Conservation (phyloP, 2,329 filamentous ascomycete species). For the Aspergillus uvarum region DNA sequence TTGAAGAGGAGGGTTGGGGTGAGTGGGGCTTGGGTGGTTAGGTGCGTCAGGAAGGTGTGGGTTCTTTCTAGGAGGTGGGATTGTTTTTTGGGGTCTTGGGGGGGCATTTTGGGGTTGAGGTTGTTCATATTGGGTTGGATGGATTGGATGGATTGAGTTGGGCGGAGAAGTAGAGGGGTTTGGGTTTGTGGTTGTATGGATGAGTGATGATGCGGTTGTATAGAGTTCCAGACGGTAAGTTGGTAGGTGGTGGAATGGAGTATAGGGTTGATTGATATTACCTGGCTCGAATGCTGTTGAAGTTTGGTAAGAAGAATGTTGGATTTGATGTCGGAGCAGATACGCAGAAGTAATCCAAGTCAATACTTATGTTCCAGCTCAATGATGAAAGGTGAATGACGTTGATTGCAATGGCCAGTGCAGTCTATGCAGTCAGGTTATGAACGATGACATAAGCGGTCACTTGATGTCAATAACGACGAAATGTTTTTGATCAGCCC, state of each 20-base stretch:
- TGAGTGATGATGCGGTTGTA: not conserved
- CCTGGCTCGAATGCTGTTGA: no score
- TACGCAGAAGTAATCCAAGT: no score
- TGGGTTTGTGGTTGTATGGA: not conserved
- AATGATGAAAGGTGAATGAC: not conserved
- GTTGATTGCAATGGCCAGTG: not conserved
- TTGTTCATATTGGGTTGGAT: no score
- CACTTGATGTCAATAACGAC: not conserved
- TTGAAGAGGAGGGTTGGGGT: conserved; percentile 38
- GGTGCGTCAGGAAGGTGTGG: conserved; percentile 31
- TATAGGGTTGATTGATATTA: no score
- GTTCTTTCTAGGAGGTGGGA: conserved; percentile 9
- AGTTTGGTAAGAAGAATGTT: no score
- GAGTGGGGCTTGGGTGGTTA: conserved; percentile 27
- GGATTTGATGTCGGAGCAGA: no score
- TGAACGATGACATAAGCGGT: not conserved
- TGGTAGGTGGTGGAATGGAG: no score
- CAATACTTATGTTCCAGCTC: no score
- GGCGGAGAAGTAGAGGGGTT: not conserved
- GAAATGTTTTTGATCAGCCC: not conserved
- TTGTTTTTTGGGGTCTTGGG: not conserved
- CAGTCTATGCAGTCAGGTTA: not conserved
- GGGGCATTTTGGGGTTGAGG: not conserved
- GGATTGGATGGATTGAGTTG: no score
- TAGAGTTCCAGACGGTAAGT: no score